Conservation (phyloP, 371 early-diverging fungal species). For the Mucor piriformis region DNA sequence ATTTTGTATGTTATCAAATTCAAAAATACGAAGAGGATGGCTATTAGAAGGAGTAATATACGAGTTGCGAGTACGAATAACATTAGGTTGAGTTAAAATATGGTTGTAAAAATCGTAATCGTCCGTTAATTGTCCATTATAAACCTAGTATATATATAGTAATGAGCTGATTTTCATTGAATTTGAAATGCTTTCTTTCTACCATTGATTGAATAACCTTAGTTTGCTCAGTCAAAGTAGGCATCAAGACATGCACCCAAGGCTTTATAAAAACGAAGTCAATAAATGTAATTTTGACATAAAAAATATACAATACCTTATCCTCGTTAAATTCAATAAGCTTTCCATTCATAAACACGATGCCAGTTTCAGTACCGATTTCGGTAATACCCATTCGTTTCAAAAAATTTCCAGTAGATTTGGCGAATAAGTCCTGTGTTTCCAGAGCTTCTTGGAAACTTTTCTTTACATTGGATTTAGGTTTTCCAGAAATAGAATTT, state of each 20-base stretch:
- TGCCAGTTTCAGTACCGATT: constrained; percentile 31
- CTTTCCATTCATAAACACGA: constrained; percentile 83
- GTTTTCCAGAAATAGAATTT: constrained; percentile 5
- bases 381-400: constrained; percentile 38
- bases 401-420: constrained; percentile 24
- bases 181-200: background rate
- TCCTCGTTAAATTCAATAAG: constrained; percentile 61
- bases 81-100: constrained; percentile 64
- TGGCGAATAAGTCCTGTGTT: constrained; percentile 26
- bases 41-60: constrained; percentile 63
- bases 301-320: constrained; percentile 12
- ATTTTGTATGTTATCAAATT: constrained; percentile 12
- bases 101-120: constrained; percentile 65
- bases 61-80: constrained; percentile 63
- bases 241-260: constrained; percentile 41
- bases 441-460: constrained; percentile 36
- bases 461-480: constrained; percentile 4
- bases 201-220: constrained; percentile 26
- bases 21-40: constrained; percentile 50
- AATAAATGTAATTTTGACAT: background rate
- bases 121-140: constrained; percentile 54
- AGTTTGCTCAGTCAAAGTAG: constrained; percentile 35
- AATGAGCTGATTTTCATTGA: background rate
- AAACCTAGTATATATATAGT: background rate
- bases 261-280: constrained; percentile 18